Percentiles rank a stretch among this genome's conserved stretches.
These are phyloP conservation scores for Centaurea solstitialis DNA, from an alignment of 129 eudicot genomes.

Conservation along the genomic window DNA sequence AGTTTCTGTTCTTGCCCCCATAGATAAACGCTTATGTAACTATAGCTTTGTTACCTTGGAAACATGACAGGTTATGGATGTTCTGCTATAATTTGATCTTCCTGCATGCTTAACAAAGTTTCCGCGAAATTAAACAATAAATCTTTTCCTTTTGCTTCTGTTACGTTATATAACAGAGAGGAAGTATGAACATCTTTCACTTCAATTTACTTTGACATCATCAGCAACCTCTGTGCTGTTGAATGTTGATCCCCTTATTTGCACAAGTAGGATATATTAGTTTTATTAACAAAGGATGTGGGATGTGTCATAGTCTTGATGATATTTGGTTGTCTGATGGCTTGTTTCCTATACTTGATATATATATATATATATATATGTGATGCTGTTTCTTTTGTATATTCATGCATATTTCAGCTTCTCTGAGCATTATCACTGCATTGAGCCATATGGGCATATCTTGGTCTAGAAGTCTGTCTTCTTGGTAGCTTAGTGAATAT, in stretches of 20 bases:
- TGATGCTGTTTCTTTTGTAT: not conserved
- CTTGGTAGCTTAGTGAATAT: not conserved
- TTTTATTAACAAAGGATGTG: not conserved
- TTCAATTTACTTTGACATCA: not conserved
- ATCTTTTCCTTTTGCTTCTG: not conserved
- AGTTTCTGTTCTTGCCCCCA: conserved; percentile 1
- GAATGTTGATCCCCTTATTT: not conserved
- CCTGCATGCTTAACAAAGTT: not conserved
- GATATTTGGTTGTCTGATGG: not conserved
- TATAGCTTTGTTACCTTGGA: not conserved
- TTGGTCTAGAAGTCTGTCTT: not conserved
- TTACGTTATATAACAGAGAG: not conserved
- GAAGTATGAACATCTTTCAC: not conserved
- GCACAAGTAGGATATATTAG: not conserved
- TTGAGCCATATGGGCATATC: not conserved
- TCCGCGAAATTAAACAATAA: not conserved
- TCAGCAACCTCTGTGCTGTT: not conserved
- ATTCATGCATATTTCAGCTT: not conserved
- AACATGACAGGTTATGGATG: not conserved
- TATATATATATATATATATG: too few species aligned
- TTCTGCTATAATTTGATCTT: not conserved
- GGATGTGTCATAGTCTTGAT: too few species aligned
- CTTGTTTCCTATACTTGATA: not conserved
- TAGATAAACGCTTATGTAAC: not conserved
- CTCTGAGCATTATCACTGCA: not conserved